These are phyloP conservation scores for Penicillium coffeae DNA, from an alignment of 495 filamentous ascomycete species.

Conservation along the genomic window DNA sequence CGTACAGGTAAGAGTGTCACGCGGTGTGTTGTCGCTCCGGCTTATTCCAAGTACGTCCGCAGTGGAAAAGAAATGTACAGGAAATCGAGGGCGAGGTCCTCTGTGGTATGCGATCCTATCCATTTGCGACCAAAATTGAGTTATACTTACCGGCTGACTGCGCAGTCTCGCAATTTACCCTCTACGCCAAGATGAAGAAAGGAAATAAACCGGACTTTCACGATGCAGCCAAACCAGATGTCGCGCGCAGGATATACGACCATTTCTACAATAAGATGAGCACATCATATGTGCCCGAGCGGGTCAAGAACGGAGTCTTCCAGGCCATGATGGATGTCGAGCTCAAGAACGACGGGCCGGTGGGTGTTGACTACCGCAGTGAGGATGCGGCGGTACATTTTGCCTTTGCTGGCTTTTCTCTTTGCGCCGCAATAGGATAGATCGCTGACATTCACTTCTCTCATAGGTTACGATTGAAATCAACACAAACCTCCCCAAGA, in stretches of 20 bases:
- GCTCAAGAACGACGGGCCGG: conserved; percentile 89
- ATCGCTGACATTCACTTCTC: conserved; percentile 10
- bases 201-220: conserved; percentile 95
- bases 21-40: background rate
- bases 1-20: conserved; percentile 20
- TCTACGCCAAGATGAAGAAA: conserved; percentile 88
- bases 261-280: conserved; percentile 75
- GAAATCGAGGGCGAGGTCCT: conserved; percentile 87
- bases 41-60: conserved; percentile 13
- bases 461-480: conserved; percentile 64
- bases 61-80: conserved; percentile 88
- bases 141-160: background rate
- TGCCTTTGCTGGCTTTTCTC: conserved; percentile 28
- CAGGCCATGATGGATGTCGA: conserved; percentile 99
- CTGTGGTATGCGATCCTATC: conserved; percentile 59
- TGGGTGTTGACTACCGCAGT: conserved; percentile 69
- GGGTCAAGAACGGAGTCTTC: conserved; percentile 91
- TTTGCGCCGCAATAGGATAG: conserved; percentile 15
- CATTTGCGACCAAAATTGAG: background rate
- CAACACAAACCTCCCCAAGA: conserved; percentile 57
- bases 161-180: conserved; percentile 95
- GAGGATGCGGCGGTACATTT: conserved; percentile 59
- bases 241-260: conserved; percentile 78
- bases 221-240: conserved; percentile 70
- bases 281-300: conserved; percentile 65